A percentile compares a stretch with the other conserved stretches of the same genome.
Evolutionary conservation across 139 green algal genomes (phyloP).

Genomic region (Chlorella sp.): DNA sequence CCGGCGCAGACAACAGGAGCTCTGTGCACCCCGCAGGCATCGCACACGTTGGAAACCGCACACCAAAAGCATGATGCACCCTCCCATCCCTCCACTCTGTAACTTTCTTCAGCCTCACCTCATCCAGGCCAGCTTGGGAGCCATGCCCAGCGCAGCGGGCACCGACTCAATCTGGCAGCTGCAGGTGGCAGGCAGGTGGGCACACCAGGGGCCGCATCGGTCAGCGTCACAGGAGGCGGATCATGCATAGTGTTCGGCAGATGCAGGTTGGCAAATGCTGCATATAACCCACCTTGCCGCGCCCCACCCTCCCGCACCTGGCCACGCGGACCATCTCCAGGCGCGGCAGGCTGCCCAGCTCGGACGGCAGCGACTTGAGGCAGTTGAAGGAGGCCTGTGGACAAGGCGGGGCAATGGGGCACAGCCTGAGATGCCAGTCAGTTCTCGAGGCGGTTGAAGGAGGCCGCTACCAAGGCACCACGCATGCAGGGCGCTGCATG

Average conservation of each 20-base stretch:
- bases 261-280: no score
- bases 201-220: no score
- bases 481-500: no score
- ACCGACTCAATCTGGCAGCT: slow-evolving; percentile 53
- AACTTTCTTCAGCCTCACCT: neutral
- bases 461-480: no score
- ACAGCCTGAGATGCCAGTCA: neutral
- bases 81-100: neutral
- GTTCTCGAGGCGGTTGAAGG: no score
- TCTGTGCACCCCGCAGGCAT: no score
- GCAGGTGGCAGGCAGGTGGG: no score
- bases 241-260: no score
- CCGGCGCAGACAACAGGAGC: neutral
- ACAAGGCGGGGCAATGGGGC: neutral
- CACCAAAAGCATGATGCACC: no score
- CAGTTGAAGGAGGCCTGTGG: slow-evolving; percentile 82
- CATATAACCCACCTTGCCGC: no score
- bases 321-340: slow-evolving; percentile 85
- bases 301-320: neutral
- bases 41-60: no score
- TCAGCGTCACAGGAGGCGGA: no score
- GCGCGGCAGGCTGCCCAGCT: slow-evolving; percentile 57
- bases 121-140: slow-evolving; percentile 76
- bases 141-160: slow-evolving; percentile 45
- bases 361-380: slow-evolving; percentile 62